These are phyloP conservation scores for Copromyces sp. DNA, from an alignment of 495 filamentous ascomycete genomes.

Conservation along the genomic window DNA sequence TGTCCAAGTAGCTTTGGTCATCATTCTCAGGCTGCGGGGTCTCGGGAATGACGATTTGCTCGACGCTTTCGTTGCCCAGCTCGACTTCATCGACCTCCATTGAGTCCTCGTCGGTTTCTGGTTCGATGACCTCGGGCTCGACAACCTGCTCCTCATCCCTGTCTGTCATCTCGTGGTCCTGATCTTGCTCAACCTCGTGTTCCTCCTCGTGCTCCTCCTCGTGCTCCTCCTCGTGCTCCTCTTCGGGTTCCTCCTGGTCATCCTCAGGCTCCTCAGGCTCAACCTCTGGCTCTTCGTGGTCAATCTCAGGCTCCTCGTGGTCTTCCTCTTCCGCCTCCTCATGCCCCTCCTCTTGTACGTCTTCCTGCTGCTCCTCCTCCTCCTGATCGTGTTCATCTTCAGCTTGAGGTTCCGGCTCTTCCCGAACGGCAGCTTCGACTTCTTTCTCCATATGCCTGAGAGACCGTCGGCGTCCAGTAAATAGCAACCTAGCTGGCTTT, in stretches of 20 bases:
- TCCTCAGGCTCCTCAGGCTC: no score
- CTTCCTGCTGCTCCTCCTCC: not conserved
- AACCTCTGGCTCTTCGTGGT: not conserved
- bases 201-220: not conserved
- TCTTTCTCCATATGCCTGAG: not conserved
- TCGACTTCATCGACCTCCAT: conserved; percentile 12
- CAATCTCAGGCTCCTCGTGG: not conserved
- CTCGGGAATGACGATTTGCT: not conserved
- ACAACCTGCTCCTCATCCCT: not conserved
- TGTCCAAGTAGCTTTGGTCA: not conserved
- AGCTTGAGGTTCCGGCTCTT: not conserved
- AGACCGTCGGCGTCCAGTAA: not conserved
- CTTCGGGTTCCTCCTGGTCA: not conserved
- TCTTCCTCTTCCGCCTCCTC: not conserved
- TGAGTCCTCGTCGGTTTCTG: not conserved
- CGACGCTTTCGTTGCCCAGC: conserved; percentile 7
- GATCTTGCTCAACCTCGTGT: not conserved
- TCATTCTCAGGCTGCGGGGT: not conserved
- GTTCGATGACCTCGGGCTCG: not conserved
- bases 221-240: not conserved
- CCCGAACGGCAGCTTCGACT: not conserved
- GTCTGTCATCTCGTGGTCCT: not conserved
- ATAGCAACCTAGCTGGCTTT: not conserved
- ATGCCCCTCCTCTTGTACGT: not conserved
- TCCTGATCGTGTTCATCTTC: not conserved